Conservation (phyloP, 192 early-diverging fungal species). For the Entomortierella lignicola region DNA sequence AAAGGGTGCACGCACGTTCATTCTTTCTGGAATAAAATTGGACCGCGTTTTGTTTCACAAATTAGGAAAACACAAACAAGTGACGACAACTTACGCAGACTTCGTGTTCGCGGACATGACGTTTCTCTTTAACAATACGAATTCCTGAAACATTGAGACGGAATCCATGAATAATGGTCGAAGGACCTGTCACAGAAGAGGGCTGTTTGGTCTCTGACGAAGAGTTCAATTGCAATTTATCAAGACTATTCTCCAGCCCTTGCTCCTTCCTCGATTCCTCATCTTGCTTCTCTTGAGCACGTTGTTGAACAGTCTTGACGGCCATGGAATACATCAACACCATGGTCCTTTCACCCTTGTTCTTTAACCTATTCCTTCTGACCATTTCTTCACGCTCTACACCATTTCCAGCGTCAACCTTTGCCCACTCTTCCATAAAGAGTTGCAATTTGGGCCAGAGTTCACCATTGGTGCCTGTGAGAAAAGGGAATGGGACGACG, state of each 20-base stretch:
- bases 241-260: slow-evolving; percentile 8
- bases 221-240: slow-evolving; percentile 2
- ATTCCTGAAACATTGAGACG: slow-evolving; percentile 63
- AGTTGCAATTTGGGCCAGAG: slow-evolving; percentile 63
- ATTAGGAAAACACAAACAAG: background rate
- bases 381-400: slow-evolving; percentile 41
- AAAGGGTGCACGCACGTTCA: background rate
- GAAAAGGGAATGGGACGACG: slow-evolving; percentile 62
- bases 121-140: slow-evolving; percentile 42
- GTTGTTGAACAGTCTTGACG: slow-evolving; percentile 44
- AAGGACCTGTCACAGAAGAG: slow-evolving; percentile 7
- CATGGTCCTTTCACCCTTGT: slow-evolving; percentile 30
- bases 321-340: slow-evolving; percentile 46
- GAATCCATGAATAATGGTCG: slow-evolving; percentile 40
- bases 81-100: slow-evolving; percentile 49
- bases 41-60: background rate
- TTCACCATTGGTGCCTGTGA: slow-evolving; percentile 42
- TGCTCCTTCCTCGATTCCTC: slow-evolving; percentile 2
- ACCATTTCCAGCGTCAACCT: slow-evolving; percentile 48
- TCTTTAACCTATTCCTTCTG: slow-evolving; percentile 32
- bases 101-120: slow-evolving; percentile 55
- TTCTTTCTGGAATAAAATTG: background rate
- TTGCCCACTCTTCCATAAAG: slow-evolving; percentile 62
- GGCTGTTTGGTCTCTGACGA: background rate
- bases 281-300: slow-evolving; percentile 27